Base-by-base conservation (phyloP, 805 yeast species). In the Monosporozyma servazzii region DNA sequence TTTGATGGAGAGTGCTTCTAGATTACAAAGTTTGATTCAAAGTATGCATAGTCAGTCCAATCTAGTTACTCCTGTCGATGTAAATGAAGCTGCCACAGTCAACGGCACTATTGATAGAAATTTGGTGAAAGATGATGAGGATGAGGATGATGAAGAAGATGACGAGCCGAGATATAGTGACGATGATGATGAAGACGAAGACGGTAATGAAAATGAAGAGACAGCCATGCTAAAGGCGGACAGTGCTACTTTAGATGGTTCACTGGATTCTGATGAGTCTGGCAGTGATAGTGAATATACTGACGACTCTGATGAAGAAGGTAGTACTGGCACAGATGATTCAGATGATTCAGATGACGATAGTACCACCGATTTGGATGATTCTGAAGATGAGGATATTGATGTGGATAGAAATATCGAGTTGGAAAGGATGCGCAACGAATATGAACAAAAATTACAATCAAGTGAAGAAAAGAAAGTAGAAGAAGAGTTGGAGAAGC, bases 401-500 rank as follows among this genome's bases (percentile, higher is more conserved):
- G 61, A 59, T 15, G 67, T 60, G 9, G 66, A 59, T 27, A 69
- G 71, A 48, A 60, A 71, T 36, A 53, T 61, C 21, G 71, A 68
- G 48, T 61, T 60, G 44, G 59, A 57, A 49, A 54, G 68, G 51
- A 64, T 67, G 47, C 65, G 65, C 47, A 71, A 71, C 48, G 74
- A 71, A 27, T 72, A 67, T 53, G 73, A 70, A 46, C 59, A 59
- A 25, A 72, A 66, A 49, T 52, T 71, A 25, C 61, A 58, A 48
- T 68, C 64, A 30, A 73, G 70, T 40, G 78, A 74, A 49, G 78
- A 77, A 51, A 64, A 61, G 31, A 72, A 72, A 53, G 73, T 79
- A 27, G 76, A 73, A 31, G 77, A 74, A 3, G 79, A 75, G 36
- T 55, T 85, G 47, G 88, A 82, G 39, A 73, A 67, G 48, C 85